These are phyloP conservation scores for Raddia guianensis DNA, from an alignment of 176 grass and related monocot genomes.

Conservation along the genomic window DNA sequence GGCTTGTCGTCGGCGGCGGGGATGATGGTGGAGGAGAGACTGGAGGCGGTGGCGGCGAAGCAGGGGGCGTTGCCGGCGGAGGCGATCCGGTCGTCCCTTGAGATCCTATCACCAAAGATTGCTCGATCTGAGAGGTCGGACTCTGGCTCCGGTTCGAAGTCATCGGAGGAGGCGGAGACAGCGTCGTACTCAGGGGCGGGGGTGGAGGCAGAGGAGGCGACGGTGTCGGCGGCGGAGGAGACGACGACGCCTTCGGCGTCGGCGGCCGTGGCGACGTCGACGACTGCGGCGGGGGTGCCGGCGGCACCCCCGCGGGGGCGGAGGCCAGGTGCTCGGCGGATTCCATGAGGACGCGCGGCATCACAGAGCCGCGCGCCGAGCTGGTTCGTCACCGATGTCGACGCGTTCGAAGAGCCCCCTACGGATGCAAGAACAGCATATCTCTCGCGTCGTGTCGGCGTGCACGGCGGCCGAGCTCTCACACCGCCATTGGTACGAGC, in stretches of 20 bases:
- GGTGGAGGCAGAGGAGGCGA: not conserved
- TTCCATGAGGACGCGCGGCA: slow-evolving; percentile 52
- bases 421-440: slow-evolving; percentile 33
- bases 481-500: slow-evolving; percentile 6
- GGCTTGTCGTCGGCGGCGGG: slow-evolving; percentile 19
- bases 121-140: not conserved
- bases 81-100: not conserved
- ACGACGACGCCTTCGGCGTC: not conserved
- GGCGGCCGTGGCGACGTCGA: slow-evolving; percentile 4
- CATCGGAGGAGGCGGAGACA: slow-evolving; percentile 25
- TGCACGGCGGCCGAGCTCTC: slow-evolving; percentile 18
- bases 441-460: slow-evolving; percentile 4
- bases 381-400: slow-evolving; percentile 26
- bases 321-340: slow-evolving; percentile 21
- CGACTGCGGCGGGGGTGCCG: slow-evolving; percentile 1
- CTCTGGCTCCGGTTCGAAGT: not conserved
- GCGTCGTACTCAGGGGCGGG: not conserved
- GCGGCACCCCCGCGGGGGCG: slow-evolving; percentile 24
- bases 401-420: slow-evolving; percentile 1
- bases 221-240: slow-evolving; percentile 26
- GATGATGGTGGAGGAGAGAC: slow-evolving; percentile 32
- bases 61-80: not conserved
- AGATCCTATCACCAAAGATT: not conserved
- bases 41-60: slow-evolving; percentile 27
- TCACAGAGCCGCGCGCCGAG: slow-evolving; percentile 27